Evolutionary conservation across 345 rosid species (phyloP), one percentile per base, ranked within the genome.

Genomic region (Microcos paniculata): DNA sequence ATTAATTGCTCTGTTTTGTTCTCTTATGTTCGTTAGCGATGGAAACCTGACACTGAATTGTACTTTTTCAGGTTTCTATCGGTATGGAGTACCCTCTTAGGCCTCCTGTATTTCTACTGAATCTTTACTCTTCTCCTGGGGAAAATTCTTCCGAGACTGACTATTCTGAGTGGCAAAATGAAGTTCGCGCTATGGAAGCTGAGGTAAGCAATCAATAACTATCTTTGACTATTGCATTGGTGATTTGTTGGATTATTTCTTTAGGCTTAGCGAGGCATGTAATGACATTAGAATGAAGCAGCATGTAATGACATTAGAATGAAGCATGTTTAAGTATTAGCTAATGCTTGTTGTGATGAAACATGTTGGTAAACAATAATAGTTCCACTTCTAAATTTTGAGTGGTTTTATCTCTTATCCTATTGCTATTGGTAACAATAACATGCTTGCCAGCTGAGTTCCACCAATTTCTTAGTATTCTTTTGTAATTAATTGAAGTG

Each of bases 31-130:
- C 42, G 31, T 49, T 51, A 72, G 57, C 30, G 12, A 56, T 69
- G 51, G 76, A 73, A 42, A 56, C 43, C 26, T 59, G 57, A 55
- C 76, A 61, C 62, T 19, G 45, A 49, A 53, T 78, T 75, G 24
- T 84, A 38, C 62, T 70, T 51, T 79, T 81, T 74, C 97, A 91
- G 98, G 82, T 93, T 62, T 77, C 77, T 51, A 82, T 93, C 79
- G 88, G 93, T 89, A 83, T 81, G 88, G 99, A 96, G 87, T 91
- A 90, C 84, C 99, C 98, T 79, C 88, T 91, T 23, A 87, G 97
- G 81, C 96, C 98, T 58, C 96, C 98, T 43, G 78, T 85, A 46
- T 91, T 96, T 82, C 73, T 85, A 62, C 19, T 96, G 81, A 84
- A 82, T 80, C 85, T 91, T 51, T 75, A 49, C 76, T 53, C 80